Conservation (phyloP, 805 yeast species). For the Cyberlindnera mycetangii region DNA sequence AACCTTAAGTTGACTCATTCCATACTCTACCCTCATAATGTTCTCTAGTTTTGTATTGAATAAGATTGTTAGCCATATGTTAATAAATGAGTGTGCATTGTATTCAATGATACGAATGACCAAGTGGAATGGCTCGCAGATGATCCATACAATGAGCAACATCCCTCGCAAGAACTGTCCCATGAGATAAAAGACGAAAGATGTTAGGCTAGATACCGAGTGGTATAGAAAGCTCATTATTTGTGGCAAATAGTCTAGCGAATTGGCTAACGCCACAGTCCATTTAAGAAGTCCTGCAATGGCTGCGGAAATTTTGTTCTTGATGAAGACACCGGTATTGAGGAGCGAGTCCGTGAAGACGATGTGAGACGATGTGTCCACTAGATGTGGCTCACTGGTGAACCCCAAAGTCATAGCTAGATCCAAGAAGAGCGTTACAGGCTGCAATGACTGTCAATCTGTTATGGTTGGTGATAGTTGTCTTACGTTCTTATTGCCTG, state of each 20-base stretch:
- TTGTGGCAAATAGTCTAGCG: conserved; percentile 1
- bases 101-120: conserved; percentile 22
- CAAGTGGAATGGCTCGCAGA: conserved; percentile 23
- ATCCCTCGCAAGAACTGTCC: not conserved
- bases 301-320: not conserved
- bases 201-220: no score
- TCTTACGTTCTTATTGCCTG: not conserved
- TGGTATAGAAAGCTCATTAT: not conserved
- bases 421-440: no score
- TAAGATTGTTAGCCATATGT: conserved; percentile 18
- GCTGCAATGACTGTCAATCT: no score
- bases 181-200: not conserved
- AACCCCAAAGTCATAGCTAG: not conserved
- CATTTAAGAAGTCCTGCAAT: not conserved
- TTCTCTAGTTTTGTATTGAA: conserved; percentile 20
- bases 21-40: conserved; percentile 17
- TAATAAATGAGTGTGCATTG: conserved; percentile 18
- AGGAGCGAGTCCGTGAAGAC: not conserved
- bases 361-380: conserved; percentile 2
- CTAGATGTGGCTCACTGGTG: not conserved
- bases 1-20: conserved; percentile 18
- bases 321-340: conserved; percentile 3
- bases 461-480: not conserved
- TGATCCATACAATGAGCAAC: conserved; percentile 2
- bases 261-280: not conserved